These are phyloP conservation scores for Cladobotryum mycophilum DNA, from an alignment of 2,329 filamentous ascomycete genomes.

Conservation along the genomic window DNA sequence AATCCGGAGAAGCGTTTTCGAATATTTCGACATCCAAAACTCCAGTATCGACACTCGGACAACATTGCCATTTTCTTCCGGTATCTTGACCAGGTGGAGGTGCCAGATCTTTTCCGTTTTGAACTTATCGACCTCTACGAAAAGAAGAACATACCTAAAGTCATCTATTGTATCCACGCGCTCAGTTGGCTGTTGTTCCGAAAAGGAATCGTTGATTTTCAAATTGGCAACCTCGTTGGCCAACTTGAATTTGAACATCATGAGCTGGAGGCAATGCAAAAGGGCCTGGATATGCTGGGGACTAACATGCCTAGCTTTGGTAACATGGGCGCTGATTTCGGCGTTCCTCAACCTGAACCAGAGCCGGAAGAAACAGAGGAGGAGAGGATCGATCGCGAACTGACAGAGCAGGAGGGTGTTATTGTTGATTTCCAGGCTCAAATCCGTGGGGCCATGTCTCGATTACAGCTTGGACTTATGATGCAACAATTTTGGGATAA, in stretches of 20 bases:
- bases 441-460: conserved; percentile 70
- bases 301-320: conserved; percentile 96
- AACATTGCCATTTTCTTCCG: conserved; percentile 96
- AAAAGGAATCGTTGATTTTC: conserved; percentile 89
- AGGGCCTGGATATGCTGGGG: conserved; percentile 91
- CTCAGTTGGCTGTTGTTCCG: conserved; percentile 95
- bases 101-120: conserved; percentile 94
- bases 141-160: conserved; percentile 99
- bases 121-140: conserved; percentile 97
- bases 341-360: conserved; percentile 65
- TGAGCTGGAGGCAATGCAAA: conserved; percentile 94
- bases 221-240: conserved; percentile 92
- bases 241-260: conserved; percentile 97
- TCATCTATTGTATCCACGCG: conserved; percentile 97
- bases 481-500: conserved; percentile 90
- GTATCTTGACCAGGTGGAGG: conserved; percentile 82
- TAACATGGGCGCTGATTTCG: conserved; percentile 94
- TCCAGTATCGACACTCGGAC: conserved; percentile 94
- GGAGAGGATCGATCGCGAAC: conserved; percentile 74
- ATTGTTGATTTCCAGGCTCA: conserved; percentile 83
- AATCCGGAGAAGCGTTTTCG: conserved; percentile 68
- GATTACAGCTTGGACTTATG: conserved; percentile 67
- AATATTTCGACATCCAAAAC: conserved; percentile 77
- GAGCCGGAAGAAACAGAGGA: conserved; percentile 85
- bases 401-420: conserved; percentile 65